Conservation (phyloP, 192 early-diverging fungal species). For the Backusella tarrabulga region DNA sequence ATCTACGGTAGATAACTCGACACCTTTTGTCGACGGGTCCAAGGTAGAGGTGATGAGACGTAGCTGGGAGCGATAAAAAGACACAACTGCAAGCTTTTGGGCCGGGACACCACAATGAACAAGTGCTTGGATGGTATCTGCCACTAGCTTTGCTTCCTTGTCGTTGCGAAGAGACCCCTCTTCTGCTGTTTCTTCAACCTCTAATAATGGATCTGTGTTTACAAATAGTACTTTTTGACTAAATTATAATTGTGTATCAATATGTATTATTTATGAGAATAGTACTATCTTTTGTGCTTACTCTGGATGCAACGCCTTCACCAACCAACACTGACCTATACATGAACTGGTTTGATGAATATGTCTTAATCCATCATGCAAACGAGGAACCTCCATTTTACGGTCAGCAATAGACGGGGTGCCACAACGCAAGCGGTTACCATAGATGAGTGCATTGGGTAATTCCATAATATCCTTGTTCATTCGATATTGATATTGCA, state of each 20-base stretch:
- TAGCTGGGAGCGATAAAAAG: conserved; percentile 78
- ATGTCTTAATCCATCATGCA: conserved; percentile 21
- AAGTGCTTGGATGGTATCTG: conserved; percentile 53
- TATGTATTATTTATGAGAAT: too few species aligned
- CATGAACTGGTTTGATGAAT: not conserved
- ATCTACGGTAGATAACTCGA: conserved; percentile 90
- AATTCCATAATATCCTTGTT: conserved; percentile 85
- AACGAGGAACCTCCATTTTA: conserved; percentile 42
- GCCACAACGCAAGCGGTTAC: conserved; percentile 75
- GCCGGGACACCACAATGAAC: conserved; percentile 63
- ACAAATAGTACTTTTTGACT: conserved; percentile 71
- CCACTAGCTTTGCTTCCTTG: conserved; percentile 59
- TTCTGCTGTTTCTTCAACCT: conserved; percentile 52
- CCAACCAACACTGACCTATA: conserved; percentile 60
- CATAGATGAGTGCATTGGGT: conserved; percentile 82
- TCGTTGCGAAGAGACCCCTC: conserved; percentile 67
- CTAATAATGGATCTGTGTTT: conserved; percentile 74
- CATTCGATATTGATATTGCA: conserved; percentile 94
- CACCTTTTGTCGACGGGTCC: conserved; percentile 10
- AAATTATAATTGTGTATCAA: not conserved
- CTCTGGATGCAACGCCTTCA: conserved; percentile 59
- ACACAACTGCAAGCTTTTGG: conserved; percentile 76
- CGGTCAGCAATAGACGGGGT: conserved; percentile 59
- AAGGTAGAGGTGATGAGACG: conserved; percentile 47
- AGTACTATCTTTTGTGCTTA: conserved; percentile 7